These are phyloP conservation scores for Plectosphaerella cucumerina DNA, from an alignment of 2,329 filamentous ascomycete species.

Conservation along the genomic window DNA sequence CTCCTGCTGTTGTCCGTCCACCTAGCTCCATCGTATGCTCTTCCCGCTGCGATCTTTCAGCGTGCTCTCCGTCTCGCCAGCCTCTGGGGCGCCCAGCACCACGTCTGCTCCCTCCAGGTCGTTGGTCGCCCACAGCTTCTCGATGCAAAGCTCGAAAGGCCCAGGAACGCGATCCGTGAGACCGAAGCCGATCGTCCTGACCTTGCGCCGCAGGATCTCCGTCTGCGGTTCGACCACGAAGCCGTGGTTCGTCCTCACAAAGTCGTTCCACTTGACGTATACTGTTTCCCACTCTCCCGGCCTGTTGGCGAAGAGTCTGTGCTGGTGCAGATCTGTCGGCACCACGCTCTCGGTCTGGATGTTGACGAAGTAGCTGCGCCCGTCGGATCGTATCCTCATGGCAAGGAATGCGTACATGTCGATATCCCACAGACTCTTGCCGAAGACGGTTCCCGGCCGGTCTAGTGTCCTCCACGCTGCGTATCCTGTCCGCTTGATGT, in stretches of 20 bases:
- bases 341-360: conserved; percentile 92
- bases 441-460: conserved; percentile 74
- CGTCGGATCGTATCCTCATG: conserved; percentile 84
- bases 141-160: conserved; percentile 81
- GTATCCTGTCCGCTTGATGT: conserved; percentile 77
- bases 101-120: conserved; percentile 18
- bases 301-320: conserved; percentile 74
- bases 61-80: conserved; percentile 15
- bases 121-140: conserved; percentile 89
- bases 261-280: conserved; percentile 85
- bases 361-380: conserved; percentile 90
- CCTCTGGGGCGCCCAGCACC: conserved; percentile 6
- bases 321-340: conserved; percentile 93
- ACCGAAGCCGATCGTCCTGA: conserved; percentile 81
- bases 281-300: conserved; percentile 93
- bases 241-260: conserved; percentile 92
- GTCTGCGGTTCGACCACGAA: conserved; percentile 89
- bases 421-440: conserved; percentile 80
- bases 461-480: conserved; percentile 87
- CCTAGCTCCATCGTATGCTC: conserved; percentile 27
- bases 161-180: conserved; percentile 86
- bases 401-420: conserved; percentile 87
- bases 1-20: neutral
- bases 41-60: conserved; percentile 33
- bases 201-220: conserved; percentile 81